Evolutionary conservation across 352 stramenopile genomes (phyloP).

Genomic region (Thraustochytrium sp.): DNA sequence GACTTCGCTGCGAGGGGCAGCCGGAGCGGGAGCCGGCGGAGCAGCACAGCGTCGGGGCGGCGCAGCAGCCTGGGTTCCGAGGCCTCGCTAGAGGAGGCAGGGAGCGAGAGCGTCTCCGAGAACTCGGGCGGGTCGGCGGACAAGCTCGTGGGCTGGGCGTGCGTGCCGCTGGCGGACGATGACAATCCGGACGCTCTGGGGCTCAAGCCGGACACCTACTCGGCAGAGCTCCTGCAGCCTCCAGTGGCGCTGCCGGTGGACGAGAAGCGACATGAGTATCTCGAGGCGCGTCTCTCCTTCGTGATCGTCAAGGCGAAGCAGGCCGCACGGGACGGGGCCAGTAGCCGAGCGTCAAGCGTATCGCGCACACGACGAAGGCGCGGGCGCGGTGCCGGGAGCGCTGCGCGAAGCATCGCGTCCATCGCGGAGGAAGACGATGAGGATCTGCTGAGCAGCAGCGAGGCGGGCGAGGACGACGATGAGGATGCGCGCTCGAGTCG

Average conservation of each 20-base stretch:
- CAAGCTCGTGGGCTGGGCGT: slow-evolving; percentile 19
- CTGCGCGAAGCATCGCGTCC: not conserved
- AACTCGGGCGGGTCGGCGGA: not conserved
- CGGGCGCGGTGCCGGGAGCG: not conserved
- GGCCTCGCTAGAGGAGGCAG: too few species aligned
- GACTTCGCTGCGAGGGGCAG: not conserved
- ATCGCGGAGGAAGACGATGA: slow-evolving; percentile 23
- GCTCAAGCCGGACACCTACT: not conserved
- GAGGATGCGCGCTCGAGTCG: not conserved
- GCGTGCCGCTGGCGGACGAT: not conserved
- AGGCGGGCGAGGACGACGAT: not conserved
- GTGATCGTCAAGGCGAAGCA: not conserved
- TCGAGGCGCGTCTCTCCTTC: not conserved
- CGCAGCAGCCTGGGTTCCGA: too few species aligned
- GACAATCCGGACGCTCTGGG: not conserved
- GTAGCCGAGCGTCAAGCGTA: not conserved
- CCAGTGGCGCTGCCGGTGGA: not conserved
- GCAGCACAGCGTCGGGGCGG: not conserved
- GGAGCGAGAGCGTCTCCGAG: not conserved
- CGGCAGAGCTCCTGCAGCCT: not conserved
- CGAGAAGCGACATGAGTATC: not conserved
- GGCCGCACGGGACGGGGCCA: not conserved
- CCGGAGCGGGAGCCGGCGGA: not conserved
- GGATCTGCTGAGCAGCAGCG: not conserved
- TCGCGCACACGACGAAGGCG: not conserved